Percentiles rank a stretch among this genome's conserved stretches.
These are phyloP conservation scores for Rhizopus arrhizus DNA, from an alignment of 371 early-diverging fungal genomes.

Conservation along the genomic window DNA sequence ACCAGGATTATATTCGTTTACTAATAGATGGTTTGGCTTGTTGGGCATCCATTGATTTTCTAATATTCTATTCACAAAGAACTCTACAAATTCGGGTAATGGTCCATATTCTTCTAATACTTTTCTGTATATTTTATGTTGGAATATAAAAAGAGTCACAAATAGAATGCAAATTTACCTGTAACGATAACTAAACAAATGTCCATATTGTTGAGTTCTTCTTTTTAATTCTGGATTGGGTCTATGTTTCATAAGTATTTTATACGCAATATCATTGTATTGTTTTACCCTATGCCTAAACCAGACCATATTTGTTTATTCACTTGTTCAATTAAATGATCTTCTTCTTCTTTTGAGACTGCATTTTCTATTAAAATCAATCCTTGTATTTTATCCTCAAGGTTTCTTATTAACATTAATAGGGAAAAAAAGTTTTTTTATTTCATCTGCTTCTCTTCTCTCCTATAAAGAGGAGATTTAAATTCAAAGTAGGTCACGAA, in stretches of 20 bases:
- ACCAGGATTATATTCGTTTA: conserved; percentile 74
- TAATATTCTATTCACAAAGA: conserved; percentile 51
- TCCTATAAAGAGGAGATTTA: background rate
- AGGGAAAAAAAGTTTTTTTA: conserved; percentile 6
- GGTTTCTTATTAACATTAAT: conserved; percentile 24
- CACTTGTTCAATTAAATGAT: conserved; percentile 17
- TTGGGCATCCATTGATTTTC: conserved; percentile 38
- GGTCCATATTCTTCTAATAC: conserved; percentile 59
- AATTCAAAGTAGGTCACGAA: too few relatives aligned
- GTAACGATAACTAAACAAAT: conserved; percentile 68
- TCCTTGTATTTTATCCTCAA: conserved; percentile 33
- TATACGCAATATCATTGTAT: background rate
- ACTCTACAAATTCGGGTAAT: conserved; percentile 52
- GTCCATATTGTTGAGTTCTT: conserved; percentile 77
- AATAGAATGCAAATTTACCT: conserved; percentile 39
- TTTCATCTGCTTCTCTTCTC: background rate
- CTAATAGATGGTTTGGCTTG: conserved; percentile 63
- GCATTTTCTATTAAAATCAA: conserved; percentile 35
- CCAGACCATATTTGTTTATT: conserved; percentile 45
- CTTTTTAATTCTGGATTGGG: conserved; percentile 79
- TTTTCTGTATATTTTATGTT: conserved; percentile 35
- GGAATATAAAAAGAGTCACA: background rate
- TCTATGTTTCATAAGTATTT: conserved; percentile 18
- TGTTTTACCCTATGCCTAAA: conserved; percentile 43
- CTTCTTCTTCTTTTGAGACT: conserved; percentile 43